Conservation (phyloP, 306 rosid genomes). For the Comarum palustre region DNA sequence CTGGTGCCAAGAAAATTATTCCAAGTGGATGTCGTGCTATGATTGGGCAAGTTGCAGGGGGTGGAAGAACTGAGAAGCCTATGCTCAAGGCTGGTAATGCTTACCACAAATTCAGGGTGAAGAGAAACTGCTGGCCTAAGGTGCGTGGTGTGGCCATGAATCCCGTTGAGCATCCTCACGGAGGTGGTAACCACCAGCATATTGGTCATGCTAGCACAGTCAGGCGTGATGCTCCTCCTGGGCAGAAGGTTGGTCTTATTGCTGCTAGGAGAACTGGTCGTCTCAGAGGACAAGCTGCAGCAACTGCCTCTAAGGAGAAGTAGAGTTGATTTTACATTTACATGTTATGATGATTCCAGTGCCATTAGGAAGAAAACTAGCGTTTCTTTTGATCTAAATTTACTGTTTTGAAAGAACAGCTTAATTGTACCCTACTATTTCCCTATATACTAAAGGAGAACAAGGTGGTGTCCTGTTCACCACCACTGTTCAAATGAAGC, state of each 20-base stretch:
- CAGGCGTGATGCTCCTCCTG: conserved; percentile 28
- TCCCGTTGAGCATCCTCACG: conserved; percentile 24
- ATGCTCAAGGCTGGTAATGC: conserved; percentile 29
- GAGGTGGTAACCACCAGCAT: conserved; percentile 31
- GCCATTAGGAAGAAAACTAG: too few species aligned
- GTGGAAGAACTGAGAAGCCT: conserved; percentile 25
- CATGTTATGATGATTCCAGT: background rate
- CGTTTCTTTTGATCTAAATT: too few species aligned
- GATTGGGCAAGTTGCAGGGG: conserved; percentile 23
- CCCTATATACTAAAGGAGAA: background rate
- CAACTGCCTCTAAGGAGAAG: conserved; percentile 5
- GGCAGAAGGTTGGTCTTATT: conserved; percentile 27
- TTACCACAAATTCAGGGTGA: conserved; percentile 24
- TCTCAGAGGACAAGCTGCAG: conserved; percentile 24
- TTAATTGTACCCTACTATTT: too few species aligned
- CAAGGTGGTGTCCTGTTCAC: too few species aligned
- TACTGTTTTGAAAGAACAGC: too few species aligned
- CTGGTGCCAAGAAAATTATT: conserved; percentile 24
- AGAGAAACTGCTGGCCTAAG: conserved; percentile 30
- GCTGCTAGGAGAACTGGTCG: conserved; percentile 26
- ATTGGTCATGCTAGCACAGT: conserved; percentile 26
- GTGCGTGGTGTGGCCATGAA: conserved; percentile 30
- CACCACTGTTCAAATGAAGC: too few species aligned
- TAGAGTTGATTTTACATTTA: background rate
- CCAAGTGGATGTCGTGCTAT: conserved; percentile 24